Base-by-base conservation (phyloP, 2,329 filamentous ascomycete species). In the Fusarium udum region DNA sequence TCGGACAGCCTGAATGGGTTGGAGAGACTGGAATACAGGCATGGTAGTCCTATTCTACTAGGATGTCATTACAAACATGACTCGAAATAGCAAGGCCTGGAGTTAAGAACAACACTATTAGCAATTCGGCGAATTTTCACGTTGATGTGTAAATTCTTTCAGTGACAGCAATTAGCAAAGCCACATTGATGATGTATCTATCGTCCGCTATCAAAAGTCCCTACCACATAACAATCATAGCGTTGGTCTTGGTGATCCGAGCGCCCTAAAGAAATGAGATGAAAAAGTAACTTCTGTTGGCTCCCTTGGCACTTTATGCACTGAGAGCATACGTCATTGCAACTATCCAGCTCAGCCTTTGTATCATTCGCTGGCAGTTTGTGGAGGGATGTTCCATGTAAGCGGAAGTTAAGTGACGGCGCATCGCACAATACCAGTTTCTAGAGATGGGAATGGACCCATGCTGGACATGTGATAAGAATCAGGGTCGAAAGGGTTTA, bases 11-110 rank as follows among this genome's bases (percentile, higher is more conserved):
- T 26, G 51, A 40, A n/a, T 55, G 51, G 51, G 51, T 85, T 36
- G 64, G 46, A 4, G 70, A 75, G 31, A 51, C 73, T 28, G 79
- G 79, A 16, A 67, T 79, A 11, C 81, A 83, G 59, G 55, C 75
- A 16, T 83, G 81, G 81, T 83, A 75, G 32, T 52, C 48, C 37
- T 42, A 14, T 15, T 43, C 31, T 34, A 12, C n/a, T 37, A 16
- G n/a, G 46, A 20, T 53, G 28, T 13, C 49, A 46, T 49, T 42
- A 24, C 28, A 51, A 9, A 14, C 40, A 26, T 49, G 40, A 42
- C 56, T 53, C 31, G 11, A 42, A 16, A 61, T 32, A 40, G 31
- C 20, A 34, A 52, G 52, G 43, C 22, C 28, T 46, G n/a, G 65
- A 20, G 34, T 45, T 36, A 32, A 22, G 20, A 62, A 67, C 34